A percentile compares a stretch with the other conserved stretches of the same genome.
Evolutionary conservation across 2,329 filamentous ascomycete species (phyloP).

Genomic region (Claviceps sp.): DNA sequence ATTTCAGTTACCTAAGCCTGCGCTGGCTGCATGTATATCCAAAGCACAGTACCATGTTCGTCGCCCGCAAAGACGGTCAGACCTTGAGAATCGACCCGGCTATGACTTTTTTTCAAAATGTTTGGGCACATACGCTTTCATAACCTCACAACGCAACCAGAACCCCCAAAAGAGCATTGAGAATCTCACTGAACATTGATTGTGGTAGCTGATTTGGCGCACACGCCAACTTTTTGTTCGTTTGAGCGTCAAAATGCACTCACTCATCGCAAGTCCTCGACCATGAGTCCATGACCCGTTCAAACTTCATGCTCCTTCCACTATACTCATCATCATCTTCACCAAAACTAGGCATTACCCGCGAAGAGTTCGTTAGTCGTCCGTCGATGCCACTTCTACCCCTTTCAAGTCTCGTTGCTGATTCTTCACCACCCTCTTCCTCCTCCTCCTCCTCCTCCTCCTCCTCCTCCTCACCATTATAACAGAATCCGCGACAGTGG

Average conservation of each 20-base stretch:
- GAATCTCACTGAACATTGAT: constrained; percentile 19
- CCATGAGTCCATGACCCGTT: constrained; percentile 5
- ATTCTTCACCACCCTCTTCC: not conserved
- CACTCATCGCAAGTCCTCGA: not conserved
- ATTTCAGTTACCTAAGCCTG: no score
- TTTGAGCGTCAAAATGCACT: no score
- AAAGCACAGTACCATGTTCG: no score
- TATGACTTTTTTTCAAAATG: no score
- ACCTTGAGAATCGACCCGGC: not conserved
- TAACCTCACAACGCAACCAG: not conserved
- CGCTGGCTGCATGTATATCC: no score
- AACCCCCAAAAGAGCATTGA: constrained; percentile 7
- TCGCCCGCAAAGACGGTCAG: no score
- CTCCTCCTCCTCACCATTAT: constrained; percentile 12
- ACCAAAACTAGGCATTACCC: not conserved
- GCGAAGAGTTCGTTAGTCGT: not conserved
- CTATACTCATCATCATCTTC: constrained; percentile 7
- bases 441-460: constrained; percentile 11
- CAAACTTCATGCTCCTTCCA: not conserved
- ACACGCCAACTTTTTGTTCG: no score
- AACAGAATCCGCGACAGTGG: constrained; percentile 16
- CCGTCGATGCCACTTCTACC: not conserved
- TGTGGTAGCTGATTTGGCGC: constrained; percentile 16
- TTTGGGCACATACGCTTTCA: no score
- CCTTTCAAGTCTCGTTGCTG: not conserved